A percentile compares a stretch with the other conserved stretches of the same genome.
phyloP scores from a whole-genome alignment of 441 rosid species.

The Omphalea diandra region DNA sequence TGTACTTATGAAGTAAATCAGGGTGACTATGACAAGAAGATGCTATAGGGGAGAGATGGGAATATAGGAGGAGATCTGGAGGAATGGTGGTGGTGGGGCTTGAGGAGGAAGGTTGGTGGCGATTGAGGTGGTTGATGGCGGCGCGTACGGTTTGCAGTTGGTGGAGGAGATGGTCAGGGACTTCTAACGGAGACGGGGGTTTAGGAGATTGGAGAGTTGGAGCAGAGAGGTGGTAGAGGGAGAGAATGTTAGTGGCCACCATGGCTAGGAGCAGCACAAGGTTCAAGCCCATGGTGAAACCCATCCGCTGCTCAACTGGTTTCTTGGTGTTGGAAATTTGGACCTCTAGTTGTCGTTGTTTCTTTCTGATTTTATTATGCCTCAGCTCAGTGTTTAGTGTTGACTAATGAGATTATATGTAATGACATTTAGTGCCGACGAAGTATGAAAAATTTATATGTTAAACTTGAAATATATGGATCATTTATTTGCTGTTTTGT shows the following conservation, averaged over 20 bases:
- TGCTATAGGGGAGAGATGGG: slow-evolving; percentile 76
- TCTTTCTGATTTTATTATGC: too few species aligned
- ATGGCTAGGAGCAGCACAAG: slow-evolving; percentile 74
- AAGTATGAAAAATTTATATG: too few species aligned
- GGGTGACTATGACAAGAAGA: slow-evolving; percentile 87
- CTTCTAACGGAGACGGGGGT: slow-evolving; percentile 46
- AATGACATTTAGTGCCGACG: too few species aligned
- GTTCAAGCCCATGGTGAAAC: slow-evolving; percentile 85
- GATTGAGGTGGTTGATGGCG: slow-evolving; percentile 75
- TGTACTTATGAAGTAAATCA: slow-evolving; percentile 86
- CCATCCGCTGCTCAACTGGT: slow-evolving; percentile 31
- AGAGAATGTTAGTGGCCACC: slow-evolving; percentile 95
- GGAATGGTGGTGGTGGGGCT: slow-evolving; percentile 40
- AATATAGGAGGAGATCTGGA: slow-evolving; percentile 76
- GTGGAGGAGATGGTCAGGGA: slow-evolving; percentile 77
- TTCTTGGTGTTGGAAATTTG: background rate
- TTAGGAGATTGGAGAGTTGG: slow-evolving; percentile 57
- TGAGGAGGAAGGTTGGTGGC: slow-evolving; percentile 55
- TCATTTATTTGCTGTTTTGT: too few species aligned
- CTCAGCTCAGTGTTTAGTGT: too few species aligned
- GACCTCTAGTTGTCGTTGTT: too few species aligned
- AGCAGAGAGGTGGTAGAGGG: slow-evolving; percentile 91
- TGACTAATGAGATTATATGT: too few species aligned
- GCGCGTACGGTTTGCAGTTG: slow-evolving; percentile 89
- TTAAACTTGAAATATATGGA: too few species aligned